Base-by-base conservation (phyloP, 306 rosid genomes). In the Quercus alba region DNA sequence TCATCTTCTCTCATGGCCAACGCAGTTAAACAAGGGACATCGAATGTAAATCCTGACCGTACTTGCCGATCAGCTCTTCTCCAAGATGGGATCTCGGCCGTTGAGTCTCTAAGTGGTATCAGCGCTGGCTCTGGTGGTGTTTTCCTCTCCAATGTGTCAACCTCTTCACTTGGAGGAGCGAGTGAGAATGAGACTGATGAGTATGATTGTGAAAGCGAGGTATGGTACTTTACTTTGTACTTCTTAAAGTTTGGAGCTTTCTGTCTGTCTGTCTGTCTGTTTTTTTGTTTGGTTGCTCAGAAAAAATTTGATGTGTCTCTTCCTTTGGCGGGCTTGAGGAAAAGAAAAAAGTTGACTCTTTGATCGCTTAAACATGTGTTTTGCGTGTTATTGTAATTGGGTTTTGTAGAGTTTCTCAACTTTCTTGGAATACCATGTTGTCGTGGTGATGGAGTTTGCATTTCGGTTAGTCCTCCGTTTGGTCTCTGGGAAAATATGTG, bases 161-260 rank as follows among this genome's bases (percentile, higher is more conserved):
- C 89, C 19, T 87, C 93, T 1, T 87, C 93, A 12, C 17, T 87
- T 0, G 89, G 86, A 76, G 89, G 86, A 76, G 75, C 86, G 3
- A 87, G 89, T 76, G 93, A 83, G 81, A 89, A 89, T 72, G 96
- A 90, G 54, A 80, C 83, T 58, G 97, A 94, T 38, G 97, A 91
- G 64, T 92, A 88, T 78, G 94, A 94, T 64, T 94, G 94, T 77
- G 97, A 94, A 81, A 94, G 97, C 33, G 97, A 94, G 99, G 97
- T 89, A 71, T 55, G 20, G 7, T 33, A 52, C 49, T 57, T 30
- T 6, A 7, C 25, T 58, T 58, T 11, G 54, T 49, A 49, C 54
- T 12, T 10, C 59, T 73, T 73, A 8, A 77, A 77, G 74, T 84
- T 81, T 49, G 1, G 57, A 55, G 12, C 55, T 73, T 73, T 28